These are phyloP conservation scores for Pyrenochaeta sp. DNA, from an alignment of 2,329 filamentous ascomycete species.

Conservation along the genomic window DNA sequence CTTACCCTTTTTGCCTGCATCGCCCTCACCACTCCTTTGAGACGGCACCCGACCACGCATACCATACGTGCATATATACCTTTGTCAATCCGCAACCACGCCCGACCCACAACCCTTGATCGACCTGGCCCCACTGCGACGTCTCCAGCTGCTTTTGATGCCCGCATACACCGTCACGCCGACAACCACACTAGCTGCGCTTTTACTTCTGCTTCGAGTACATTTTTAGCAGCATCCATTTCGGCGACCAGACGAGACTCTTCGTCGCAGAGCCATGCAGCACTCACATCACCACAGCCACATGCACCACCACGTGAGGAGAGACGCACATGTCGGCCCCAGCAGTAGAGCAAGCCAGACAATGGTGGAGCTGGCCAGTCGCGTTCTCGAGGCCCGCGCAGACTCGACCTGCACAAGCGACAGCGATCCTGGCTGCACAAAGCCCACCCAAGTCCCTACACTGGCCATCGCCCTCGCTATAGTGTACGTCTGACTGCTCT, in stretches of 20 bases:
- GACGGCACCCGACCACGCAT: too few relatives aligned
- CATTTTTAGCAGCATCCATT: constrained; percentile 24
- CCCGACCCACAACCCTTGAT: constrained; percentile 47
- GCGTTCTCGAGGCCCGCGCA: constrained; percentile 38
- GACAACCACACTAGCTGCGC: constrained; percentile 14
- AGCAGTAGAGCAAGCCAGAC: constrained; percentile 29
- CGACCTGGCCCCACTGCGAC: constrained; percentile 31
- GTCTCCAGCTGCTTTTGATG: constrained; percentile 4
- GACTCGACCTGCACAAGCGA: constrained; percentile 41
- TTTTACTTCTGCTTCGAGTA: constrained; percentile 25
- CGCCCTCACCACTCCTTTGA: constrained; percentile 23
- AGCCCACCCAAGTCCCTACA: constrained; percentile 44
- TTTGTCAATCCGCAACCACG: constrained; percentile 27
- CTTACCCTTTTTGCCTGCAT: constrained; percentile 21
- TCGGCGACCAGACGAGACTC: constrained; percentile 27
- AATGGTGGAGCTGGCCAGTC: constrained; percentile 33
- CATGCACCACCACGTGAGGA: constrained; percentile 40
- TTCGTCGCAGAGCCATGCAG: constrained; percentile 35
- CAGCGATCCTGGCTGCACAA: constrained; percentile 44
- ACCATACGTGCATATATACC: constrained; percentile 14
- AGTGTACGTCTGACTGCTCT: constrained; percentile 32
- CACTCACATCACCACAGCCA: constrained; percentile 40
- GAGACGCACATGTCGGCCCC: constrained; percentile 23
- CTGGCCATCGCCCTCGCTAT: constrained; percentile 45
- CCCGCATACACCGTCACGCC: constrained; percentile 7